Evolutionary conservation across 2,329 filamentous ascomycete genomes (phyloP), one percentile per base, ranked within the genome.

Genomic region (Penicillium oxalicum): DNA sequence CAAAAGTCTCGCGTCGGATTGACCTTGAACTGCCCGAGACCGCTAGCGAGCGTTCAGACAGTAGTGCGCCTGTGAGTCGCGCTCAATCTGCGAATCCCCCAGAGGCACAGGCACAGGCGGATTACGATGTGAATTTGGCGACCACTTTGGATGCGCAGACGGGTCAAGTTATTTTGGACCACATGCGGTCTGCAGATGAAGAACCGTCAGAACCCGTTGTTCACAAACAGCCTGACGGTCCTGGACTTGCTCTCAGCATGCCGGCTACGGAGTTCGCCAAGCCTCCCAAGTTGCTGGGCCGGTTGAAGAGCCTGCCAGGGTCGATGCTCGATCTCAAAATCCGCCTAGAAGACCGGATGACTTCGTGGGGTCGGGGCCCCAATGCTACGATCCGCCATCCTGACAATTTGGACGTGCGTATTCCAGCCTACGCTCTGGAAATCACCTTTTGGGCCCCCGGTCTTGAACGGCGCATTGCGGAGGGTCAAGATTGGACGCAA

Each of bases 381-480:
- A 74, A 77, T 18, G 91, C 89, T 59, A 91, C 86, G 0, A 70
- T 83, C 28, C 74, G 83, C 2, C 88, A 90, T 60, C 69, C 78
- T 1, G 74, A 83, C 41, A 71, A 68, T 28, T 70, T 73, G 25
- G 88, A 96, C 56, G 77, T 75, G 2, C 84, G 83, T 12, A 81
- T 97, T 33, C 88, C 91, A 1, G 91, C 91, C 63, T 84, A 84
- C 54, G 89, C 88, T 0, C 82, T 95, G 58, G 85, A 87, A 60
- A 74, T 96, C 34, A 75, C 88, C 32, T 80, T 93, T 28, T 89
- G 86, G 77, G 83, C 80, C 47, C 78, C 83, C 0, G 80, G 80
- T 9, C 84, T 84, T 49, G 84, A 88, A 49, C 75, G 78, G 6
- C 73, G 73, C 42, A 76, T 74, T 41, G 76, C 79, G 24, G 73